Base-by-base conservation (phyloP, 352 stramenopile genomes). In the Globisporangium uncinulatum region DNA sequence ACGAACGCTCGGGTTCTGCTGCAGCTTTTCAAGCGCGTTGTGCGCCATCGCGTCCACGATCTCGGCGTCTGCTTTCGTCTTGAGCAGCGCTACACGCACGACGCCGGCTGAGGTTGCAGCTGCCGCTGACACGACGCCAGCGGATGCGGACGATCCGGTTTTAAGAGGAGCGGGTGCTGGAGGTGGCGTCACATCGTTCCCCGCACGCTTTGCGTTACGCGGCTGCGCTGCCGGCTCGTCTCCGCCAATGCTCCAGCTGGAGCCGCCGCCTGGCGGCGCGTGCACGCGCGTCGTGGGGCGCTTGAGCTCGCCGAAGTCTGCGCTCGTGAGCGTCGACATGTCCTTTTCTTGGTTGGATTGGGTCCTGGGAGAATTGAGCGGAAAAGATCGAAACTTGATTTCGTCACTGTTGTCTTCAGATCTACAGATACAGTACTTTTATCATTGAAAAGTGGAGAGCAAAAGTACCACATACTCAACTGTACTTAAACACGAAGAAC, bases 221-320 rank as follows among this genome's bases (percentile, higher is more conserved):
- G 63, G 61, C 61, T 56, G 65, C 7, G 65, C 61, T 24, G 59
- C 32, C 14, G 59, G 42, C 24, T 61, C 57, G 49, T 78, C 80
- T 3, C 73, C 57, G 3, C 74, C 76, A 41, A 92, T 81, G 68
- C 79, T 90, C 78, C 78, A 92, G 70, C 61, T 90, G 53, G 84
- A 91, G 15, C 80, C 79, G n/a, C 84, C 84, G 7, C 84, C 84
- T 0, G 84, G 84, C 10, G 84, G 84, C 11, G 84, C 84, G 59
- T 92, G 80, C 50, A 94, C 79, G 37, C 84, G 84, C 57, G 84
- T 94, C 9, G 78, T 89, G 19, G 84, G 84, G 47, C 84, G 82
- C 71, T 90, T 91, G 54, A 94, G 76, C 58, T 91, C 79, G 57
- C 79, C 78, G 56, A 94, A 87, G 51, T 94, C 84, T 1, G 78